Conservation (phyloP, 371 early-diverging fungal genomes). For the Apophysomyces elegans region DNA sequence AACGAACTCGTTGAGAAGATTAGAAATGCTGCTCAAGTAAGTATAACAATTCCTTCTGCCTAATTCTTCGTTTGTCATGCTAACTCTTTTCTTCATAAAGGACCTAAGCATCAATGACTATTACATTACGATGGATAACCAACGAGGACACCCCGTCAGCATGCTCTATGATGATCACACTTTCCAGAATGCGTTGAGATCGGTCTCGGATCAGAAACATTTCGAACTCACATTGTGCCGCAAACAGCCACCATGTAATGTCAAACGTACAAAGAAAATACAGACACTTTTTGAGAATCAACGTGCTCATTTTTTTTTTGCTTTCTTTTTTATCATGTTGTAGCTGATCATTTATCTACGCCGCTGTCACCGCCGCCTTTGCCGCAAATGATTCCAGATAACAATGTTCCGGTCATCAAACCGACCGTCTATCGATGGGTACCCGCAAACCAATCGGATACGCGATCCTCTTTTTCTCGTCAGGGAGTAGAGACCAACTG, state of each 20-base stretch:
- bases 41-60: not conserved
- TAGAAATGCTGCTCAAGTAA: conserved; percentile 31
- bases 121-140: conserved; percentile 24
- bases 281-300: not conserved
- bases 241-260: conserved; percentile 23
- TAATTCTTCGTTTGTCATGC: not conserved
- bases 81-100: conserved; percentile 13
- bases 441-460: conserved; percentile 20
- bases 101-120: conserved; percentile 37
- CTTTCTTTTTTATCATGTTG: not conserved
- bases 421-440: conserved; percentile 47
- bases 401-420: conserved; percentile 45
- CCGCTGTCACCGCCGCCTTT: conserved; percentile 13
- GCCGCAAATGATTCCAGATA: conserved; percentile 16
- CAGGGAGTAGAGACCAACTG: conserved; percentile 8
- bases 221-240: conserved; percentile 37
- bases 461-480: conserved; percentile 8
- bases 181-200: conserved; percentile 31
- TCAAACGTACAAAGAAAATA: not conserved
- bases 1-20: conserved; percentile 40
- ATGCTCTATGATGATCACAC: conserved; percentile 37
- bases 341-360: conserved; percentile 11
- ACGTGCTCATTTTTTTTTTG: not conserved
- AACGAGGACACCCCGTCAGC: conserved; percentile 12
- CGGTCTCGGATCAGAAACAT: conserved; percentile 27